Conservation (phyloP, 176 grass and related monocot genomes). For the Thinopyrum elongatum region DNA sequence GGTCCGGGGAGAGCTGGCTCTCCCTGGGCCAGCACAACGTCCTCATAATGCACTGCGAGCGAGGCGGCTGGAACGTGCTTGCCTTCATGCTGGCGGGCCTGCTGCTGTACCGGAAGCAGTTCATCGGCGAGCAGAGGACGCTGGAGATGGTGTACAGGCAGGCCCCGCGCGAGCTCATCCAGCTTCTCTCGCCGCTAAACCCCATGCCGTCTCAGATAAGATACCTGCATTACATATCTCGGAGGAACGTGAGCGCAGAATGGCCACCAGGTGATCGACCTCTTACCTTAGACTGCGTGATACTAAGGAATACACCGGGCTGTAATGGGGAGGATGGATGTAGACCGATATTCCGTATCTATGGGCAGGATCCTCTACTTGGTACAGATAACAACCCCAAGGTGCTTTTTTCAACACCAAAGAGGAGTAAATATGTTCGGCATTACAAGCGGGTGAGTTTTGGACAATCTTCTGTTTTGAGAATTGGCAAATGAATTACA, state of each 20-base stretch:
- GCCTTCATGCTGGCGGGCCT: slow-evolving; percentile 94
- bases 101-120: slow-evolving; percentile 90
- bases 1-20: slow-evolving; percentile 97
- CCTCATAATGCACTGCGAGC: slow-evolving; percentile 92
- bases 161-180: slow-evolving; percentile 79
- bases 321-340: slow-evolving; percentile 73
- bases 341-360: slow-evolving; percentile 90
- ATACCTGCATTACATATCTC: slow-evolving; percentile 88
- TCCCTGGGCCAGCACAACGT: slow-evolving; percentile 86
- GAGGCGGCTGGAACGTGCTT: slow-evolving; percentile 87
- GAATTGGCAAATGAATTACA: slow-evolving; percentile 12
- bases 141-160: slow-evolving; percentile 98
- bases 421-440: slow-evolving; percentile 77
- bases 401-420: slow-evolving; percentile 80
- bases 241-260: slow-evolving; percentile 79
- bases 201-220: slow-evolving; percentile 94
- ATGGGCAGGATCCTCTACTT: slow-evolving; percentile 87
- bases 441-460: slow-evolving; percentile 84
- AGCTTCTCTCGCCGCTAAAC: slow-evolving; percentile 77
- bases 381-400: slow-evolving; percentile 53
- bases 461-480: neutral
- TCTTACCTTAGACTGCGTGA: slow-evolving; percentile 94
- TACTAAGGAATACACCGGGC: slow-evolving; percentile 73
- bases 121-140: slow-evolving; percentile 75
- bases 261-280: slow-evolving; percentile 88